phyloP scores from a whole-genome alignment of 768 basidiomycete species.

The Lactarius hengduanensis region DNA sequence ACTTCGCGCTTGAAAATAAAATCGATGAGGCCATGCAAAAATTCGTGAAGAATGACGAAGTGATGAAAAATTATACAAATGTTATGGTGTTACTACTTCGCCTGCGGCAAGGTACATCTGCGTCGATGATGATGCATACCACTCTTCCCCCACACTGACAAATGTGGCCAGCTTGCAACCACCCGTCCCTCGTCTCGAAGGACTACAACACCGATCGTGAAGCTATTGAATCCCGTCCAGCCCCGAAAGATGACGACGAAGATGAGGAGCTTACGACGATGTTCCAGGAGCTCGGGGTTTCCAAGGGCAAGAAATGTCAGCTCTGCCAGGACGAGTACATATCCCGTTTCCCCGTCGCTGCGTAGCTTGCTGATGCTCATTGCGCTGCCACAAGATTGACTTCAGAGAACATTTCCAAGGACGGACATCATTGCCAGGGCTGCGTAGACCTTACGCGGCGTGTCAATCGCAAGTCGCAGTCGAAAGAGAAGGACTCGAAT shows the following conservation, averaged over 20 bases:
- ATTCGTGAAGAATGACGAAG: slow-evolving; percentile 51
- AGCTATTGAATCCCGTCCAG: slow-evolving; percentile 65
- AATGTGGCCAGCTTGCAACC: slow-evolving; percentile 71
- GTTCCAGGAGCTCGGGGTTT: slow-evolving; percentile 68
- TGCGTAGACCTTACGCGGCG: slow-evolving; percentile 57
- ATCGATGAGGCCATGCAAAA: slow-evolving; percentile 59
- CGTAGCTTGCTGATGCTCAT: neutral
- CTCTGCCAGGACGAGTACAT: slow-evolving; percentile 73
- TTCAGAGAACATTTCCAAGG: slow-evolving; percentile 40
- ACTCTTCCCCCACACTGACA: neutral
- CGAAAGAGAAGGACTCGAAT: slow-evolving; percentile 32
- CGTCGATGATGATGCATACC: neutral
- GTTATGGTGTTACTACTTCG: slow-evolving; percentile 73
- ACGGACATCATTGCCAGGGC: slow-evolving; percentile 52
- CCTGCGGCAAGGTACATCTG: slow-evolving; percentile 73
- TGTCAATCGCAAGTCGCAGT: slow-evolving; percentile 43
- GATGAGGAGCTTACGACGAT: slow-evolving; percentile 70
- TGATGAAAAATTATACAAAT: slow-evolving; percentile 61
- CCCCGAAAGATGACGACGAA: slow-evolving; percentile 52
- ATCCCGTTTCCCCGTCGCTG: neutral
- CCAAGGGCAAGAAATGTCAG: slow-evolving; percentile 61
- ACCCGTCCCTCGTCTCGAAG: slow-evolving; percentile 77
- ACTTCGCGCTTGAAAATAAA: slow-evolving; percentile 64
- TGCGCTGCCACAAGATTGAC: slow-evolving; percentile 37
- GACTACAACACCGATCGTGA: slow-evolving; percentile 73